Conservation (phyloP, 2,329 filamentous ascomycete genomes). For the Fusarium nurragi region DNA sequence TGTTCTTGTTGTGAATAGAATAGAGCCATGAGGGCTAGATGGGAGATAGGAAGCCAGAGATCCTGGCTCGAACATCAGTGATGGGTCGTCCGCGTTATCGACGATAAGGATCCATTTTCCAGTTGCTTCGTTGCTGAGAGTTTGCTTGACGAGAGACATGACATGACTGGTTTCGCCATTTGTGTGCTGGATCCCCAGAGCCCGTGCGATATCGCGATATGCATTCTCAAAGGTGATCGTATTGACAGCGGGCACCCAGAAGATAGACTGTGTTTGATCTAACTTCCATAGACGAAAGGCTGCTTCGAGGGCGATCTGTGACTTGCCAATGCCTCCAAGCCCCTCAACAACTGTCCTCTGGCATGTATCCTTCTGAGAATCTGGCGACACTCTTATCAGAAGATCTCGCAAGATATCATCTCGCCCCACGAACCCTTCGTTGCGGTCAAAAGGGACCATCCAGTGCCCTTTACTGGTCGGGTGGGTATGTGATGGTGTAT, state of each 20-base stretch:
- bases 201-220: rapidly evolving
- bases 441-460: neutral
- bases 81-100: too few relatives aligned
- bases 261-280: neutral
- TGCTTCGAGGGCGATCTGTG: neutral
- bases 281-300: neutral
- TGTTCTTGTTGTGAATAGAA: too few relatives aligned
- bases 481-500: too few relatives aligned
- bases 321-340: neutral
- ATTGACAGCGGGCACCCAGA: neutral
- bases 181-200: rapidly evolving
- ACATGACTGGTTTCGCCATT: too few relatives aligned
- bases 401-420: neutral
- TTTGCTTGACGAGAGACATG: too few relatives aligned
- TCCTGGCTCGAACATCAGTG: too few relatives aligned
- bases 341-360: neutral
- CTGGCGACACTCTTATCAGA: neutral
- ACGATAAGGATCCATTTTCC: too few relatives aligned
- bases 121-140: too few relatives aligned
- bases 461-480: neutral
- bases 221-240: rapidly evolving
- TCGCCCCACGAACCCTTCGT: neutral
- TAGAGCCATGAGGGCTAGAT: too few relatives aligned
- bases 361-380: neutral
- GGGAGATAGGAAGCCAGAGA: too few relatives aligned